Evolutionary conservation across 768 basidiomycete genomes (phyloP).

Genomic region (Tulasnella sp.): DNA sequence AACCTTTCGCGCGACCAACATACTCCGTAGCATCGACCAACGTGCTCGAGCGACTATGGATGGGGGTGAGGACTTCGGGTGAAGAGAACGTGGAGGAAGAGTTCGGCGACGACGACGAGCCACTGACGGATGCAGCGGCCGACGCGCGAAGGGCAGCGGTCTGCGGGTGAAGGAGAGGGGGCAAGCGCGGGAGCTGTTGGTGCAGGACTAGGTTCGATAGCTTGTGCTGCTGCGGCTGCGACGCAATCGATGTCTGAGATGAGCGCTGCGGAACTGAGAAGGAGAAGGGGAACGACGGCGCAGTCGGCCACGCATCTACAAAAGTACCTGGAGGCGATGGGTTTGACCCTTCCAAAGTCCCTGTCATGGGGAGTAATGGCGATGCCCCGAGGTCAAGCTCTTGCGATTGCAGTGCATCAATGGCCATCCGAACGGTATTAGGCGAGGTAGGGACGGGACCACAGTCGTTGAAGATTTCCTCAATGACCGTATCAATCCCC

Average conservation of each 20-base stretch:
- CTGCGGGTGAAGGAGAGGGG: conserved; percentile 2
- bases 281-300: background rate
- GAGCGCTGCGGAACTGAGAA: background rate
- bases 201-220: background rate
- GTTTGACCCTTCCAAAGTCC: background rate
- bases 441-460: background rate
- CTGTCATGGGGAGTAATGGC: background rate
- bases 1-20: no score
- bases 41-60: conserved; percentile 6
- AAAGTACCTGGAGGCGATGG: background rate
- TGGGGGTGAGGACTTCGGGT: conserved; percentile 5
- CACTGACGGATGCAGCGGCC: background rate
- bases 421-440: background rate
- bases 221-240: background rate
- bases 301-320: background rate
- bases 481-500: background rate
- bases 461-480: background rate
- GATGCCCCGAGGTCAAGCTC: background rate
- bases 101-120: background rate
- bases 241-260: background rate
- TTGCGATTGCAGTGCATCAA: background rate
- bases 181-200: background rate
- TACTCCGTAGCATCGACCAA: conserved; percentile 9
- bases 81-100: conserved; percentile 10
- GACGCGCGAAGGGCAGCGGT: conserved; percentile 7